These are phyloP conservation scores for Ceratobasidium papillatum DNA, from an alignment of 1,284 basidiomycete genomes.

Conservation along the genomic window DNA sequence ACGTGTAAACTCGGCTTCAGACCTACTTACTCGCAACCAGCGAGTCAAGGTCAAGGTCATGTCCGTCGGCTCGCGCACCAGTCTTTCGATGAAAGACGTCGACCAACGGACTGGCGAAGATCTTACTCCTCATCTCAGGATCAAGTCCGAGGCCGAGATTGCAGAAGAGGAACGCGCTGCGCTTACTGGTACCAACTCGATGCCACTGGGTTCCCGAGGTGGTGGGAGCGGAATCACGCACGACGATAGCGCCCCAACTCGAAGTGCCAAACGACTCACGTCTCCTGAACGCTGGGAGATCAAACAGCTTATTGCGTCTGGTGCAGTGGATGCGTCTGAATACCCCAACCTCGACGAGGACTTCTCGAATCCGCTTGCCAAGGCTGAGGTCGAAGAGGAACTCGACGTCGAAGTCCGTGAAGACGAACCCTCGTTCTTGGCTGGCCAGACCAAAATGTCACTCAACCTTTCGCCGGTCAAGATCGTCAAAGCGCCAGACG, in stretches of 20 bases:
- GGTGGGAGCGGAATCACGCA: slow-evolving; percentile 59
- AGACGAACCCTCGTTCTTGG: slow-evolving; percentile 95
- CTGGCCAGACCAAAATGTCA: slow-evolving; percentile 94
- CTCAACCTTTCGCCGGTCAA: slow-evolving; percentile 97
- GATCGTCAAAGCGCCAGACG: slow-evolving; percentile 94
- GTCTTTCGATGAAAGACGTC: slow-evolving; percentile 97
- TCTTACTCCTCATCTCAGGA: slow-evolving; percentile 90
- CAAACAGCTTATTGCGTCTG: slow-evolving; percentile 97
- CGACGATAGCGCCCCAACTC: slow-evolving; percentile 56
- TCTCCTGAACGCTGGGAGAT: slow-evolving; percentile 99
- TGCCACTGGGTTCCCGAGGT: slow-evolving; percentile 58
- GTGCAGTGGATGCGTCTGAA: slow-evolving; percentile 90
- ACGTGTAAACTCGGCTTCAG: slow-evolving; percentile 86
- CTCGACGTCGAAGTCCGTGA: slow-evolving; percentile 97
- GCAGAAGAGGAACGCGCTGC: slow-evolving; percentile 76
- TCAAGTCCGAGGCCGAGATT: slow-evolving; percentile 92
- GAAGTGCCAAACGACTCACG: slow-evolving; percentile 90
- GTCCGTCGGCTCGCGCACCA: slow-evolving; percentile 82
- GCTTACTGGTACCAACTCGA: slow-evolving; percentile 71
- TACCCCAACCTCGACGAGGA: slow-evolving; percentile 97
- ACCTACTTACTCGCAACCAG: slow-evolving; percentile 86
- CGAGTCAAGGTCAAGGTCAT: slow-evolving; percentile 95
- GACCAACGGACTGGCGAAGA: slow-evolving; percentile 92
- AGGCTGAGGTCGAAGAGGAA: slow-evolving; percentile 92
- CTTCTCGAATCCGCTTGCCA: slow-evolving; percentile 76